These are phyloP conservation scores for Nakaseomyces glabratus DNA, from an alignment of 1,139 yeast species.

Conservation along the genomic window DNA sequence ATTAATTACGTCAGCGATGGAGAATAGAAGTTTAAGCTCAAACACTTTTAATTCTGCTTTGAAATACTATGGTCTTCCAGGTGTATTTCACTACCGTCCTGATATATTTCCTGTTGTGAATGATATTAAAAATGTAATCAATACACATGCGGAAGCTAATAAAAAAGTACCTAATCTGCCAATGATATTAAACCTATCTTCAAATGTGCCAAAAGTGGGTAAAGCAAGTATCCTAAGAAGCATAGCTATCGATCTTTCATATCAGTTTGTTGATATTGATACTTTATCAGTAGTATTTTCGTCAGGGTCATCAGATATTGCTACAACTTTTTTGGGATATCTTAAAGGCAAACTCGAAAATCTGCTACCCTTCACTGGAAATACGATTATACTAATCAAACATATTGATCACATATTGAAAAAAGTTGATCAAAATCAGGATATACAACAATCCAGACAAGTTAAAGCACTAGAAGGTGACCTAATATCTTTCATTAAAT, in stretches of 20 bases:
- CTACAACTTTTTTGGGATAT: constrained; percentile 69
- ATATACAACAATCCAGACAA: constrained; percentile 30
- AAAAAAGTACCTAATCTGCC: not conserved
- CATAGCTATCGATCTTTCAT: constrained; percentile 51
- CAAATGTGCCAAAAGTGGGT: constrained; percentile 51
- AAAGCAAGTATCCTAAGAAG: constrained; percentile 56
- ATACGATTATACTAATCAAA: constrained; percentile 47
- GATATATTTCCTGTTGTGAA: constrained; percentile 42
- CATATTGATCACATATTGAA: constrained; percentile 72
- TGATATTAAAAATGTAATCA: constrained; percentile 43
- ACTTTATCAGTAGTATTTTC: constrained; percentile 43
- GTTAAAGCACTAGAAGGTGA: constrained; percentile 51
- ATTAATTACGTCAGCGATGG: constrained; percentile 20
- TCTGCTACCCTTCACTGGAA: constrained; percentile 33
- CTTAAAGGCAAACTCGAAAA: constrained; percentile 71
- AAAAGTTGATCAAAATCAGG: constrained; percentile 52
- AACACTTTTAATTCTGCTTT: constrained; percentile 38
- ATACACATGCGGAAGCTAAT: not conserved
- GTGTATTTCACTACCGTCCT: constrained; percentile 31
- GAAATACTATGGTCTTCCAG: constrained; percentile 37
- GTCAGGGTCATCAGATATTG: constrained; percentile 58
- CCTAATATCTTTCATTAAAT: constrained; percentile 49
- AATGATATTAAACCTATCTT: not conserved
- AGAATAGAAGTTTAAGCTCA: constrained; percentile 12
- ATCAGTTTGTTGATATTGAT: constrained; percentile 63